These are phyloP conservation scores for Pneumocystis oryctolagi DNA, from an alignment of 1,139 yeast species.

Conservation along the genomic window DNA sequence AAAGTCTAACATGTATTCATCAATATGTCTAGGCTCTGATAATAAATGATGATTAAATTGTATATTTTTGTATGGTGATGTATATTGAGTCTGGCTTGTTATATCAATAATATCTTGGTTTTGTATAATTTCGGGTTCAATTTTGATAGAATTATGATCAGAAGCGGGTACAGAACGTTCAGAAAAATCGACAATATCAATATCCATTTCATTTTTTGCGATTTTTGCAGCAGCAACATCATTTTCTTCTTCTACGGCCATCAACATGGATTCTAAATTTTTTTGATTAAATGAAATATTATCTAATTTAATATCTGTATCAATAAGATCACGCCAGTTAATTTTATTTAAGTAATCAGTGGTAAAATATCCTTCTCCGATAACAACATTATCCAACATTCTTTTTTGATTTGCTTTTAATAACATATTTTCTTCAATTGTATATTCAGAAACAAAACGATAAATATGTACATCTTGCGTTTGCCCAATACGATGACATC, in stretches of 20 bases:
- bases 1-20: slow-evolving; percentile 87
- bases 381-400: slow-evolving; percentile 85
- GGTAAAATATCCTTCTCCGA: slow-evolving; percentile 96
- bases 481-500: slow-evolving; percentile 98
- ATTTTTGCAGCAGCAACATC: slow-evolving; percentile 84
- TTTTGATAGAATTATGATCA: slow-evolving; percentile 13
- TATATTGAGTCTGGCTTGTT: slow-evolving; percentile 16
- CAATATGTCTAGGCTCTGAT: slow-evolving; percentile 66
- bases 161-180: slow-evolving; percentile 23
- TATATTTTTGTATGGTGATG: slow-evolving; percentile 20
- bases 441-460: slow-evolving; percentile 87
- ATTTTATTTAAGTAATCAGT: slow-evolving; percentile 87
- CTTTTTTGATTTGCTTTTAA: slow-evolving; percentile 91
- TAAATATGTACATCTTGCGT: slow-evolving; percentile 95
- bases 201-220: slow-evolving; percentile 74
- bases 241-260: slow-evolving; percentile 92
- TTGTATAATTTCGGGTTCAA: not conserved
- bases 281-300: slow-evolving; percentile 18
- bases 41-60: slow-evolving; percentile 33
- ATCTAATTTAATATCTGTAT: slow-evolving; percentile 31
- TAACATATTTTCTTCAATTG: slow-evolving; percentile 89
- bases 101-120: not conserved
- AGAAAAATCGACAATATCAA: slow-evolving; percentile 72
- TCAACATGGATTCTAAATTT: slow-evolving; percentile 52
- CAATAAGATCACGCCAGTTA: slow-evolving; percentile 76